Conservation (phyloP, 192 early-diverging fungal genomes). For the Umbelopsis sp. region DNA sequence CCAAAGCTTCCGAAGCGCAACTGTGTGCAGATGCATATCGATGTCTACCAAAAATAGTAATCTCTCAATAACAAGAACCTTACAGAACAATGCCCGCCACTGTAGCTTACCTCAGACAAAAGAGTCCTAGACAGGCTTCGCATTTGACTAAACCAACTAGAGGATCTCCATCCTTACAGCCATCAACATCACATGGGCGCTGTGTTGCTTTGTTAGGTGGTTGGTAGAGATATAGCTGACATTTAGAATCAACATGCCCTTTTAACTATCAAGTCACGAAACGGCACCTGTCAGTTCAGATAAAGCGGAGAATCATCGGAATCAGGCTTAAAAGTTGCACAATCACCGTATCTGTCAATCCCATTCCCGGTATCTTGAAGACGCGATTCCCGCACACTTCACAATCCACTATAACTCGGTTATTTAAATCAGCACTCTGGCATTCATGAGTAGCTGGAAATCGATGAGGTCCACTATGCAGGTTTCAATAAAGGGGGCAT, state of each 20-base stretch:
- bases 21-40: constrained; percentile 27
- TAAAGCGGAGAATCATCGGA: neutral
- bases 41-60: constrained; percentile 29
- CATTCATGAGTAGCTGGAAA: constrained; percentile 34
- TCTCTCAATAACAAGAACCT: neutral
- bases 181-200: constrained; percentile 18
- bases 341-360: constrained; percentile 21
- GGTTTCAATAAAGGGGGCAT: too few species aligned
- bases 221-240: constrained; percentile 22
- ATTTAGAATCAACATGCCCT: constrained; percentile 30
- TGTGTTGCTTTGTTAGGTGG: neutral
- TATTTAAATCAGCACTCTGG: constrained; percentile 2
- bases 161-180: constrained; percentile 27
- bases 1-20: constrained; percentile 24
- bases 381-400: constrained; percentile 19
- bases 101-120: constrained; percentile 36
- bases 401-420: constrained; percentile 19
- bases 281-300: neutral
- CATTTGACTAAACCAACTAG: constrained; percentile 28
- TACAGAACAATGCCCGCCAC: neutral
- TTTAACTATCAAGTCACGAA: constrained; percentile 22
- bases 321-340: neutral
- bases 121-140: constrained; percentile 28
- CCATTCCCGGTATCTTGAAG: neutral
- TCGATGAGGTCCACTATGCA: constrained; percentile 33